A percentile compares a stretch with the other conserved stretches of the same genome.
These are phyloP conservation scores for Xylaria sp. DNA, from an alignment of 2,329 filamentous ascomycete genomes.

Conservation along the genomic window DNA sequence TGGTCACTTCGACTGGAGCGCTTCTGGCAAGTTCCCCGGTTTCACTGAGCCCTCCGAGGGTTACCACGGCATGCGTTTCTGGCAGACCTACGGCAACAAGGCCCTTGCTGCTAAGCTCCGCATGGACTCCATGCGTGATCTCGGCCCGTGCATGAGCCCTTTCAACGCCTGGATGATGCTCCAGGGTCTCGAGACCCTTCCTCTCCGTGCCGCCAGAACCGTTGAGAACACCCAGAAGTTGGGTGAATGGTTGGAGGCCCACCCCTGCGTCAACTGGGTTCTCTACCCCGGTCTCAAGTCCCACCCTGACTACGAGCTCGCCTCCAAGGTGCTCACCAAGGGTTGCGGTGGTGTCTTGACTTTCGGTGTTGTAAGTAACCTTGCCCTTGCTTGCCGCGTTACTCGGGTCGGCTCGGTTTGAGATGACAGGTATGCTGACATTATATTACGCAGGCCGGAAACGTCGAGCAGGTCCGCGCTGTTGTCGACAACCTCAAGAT, in stretches of 20 bases:
- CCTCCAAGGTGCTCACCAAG: conserved; percentile 63
- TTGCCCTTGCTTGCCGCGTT: background rate
- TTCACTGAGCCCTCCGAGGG: conserved; percentile 64
- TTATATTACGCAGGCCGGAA: conserved; percentile 29
- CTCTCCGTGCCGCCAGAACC: conserved; percentile 60
- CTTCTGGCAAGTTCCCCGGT: conserved; percentile 62
- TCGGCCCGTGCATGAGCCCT: conserved; percentile 62
- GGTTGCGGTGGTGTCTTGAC: conserved; percentile 67
- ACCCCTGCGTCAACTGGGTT: conserved; percentile 65
- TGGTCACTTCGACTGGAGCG: conserved; percentile 68
- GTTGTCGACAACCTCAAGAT: conserved; percentile 71
- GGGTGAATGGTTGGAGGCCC: conserved; percentile 62
- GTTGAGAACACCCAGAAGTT: conserved; percentile 60
- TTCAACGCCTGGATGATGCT: conserved; percentile 69
- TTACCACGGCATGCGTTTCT: conserved; percentile 66
- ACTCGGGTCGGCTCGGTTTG: conserved; percentile 33
- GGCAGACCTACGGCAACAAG: conserved; percentile 61
- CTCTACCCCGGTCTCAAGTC: conserved; percentile 63
- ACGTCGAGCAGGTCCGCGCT: conserved; percentile 32
- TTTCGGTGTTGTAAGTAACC: conserved; percentile 61
- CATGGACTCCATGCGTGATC: conserved; percentile 64
- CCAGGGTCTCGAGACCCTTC: conserved; percentile 64
- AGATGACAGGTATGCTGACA: conserved; percentile 16
- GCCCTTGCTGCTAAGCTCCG: conserved; percentile 62
- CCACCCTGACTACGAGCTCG: conserved; percentile 58